Base-by-base conservation (phyloP, 2,329 filamentous ascomycete species). In the Ampelomyces quisqualis region DNA sequence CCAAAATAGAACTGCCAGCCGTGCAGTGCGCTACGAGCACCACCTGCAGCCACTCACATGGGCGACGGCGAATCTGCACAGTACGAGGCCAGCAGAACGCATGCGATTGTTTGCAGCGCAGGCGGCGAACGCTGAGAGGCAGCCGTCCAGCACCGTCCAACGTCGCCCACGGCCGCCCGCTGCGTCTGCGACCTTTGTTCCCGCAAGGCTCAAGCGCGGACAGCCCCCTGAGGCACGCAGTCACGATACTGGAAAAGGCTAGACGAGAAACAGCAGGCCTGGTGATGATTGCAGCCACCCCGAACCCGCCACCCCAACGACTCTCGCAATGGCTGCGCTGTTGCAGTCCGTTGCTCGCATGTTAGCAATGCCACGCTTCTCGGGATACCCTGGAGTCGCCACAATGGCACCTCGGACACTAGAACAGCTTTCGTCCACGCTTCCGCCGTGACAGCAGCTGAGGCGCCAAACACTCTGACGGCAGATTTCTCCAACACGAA, bases 171-270 rank as follows among this genome's bases (percentile, higher is more conserved):
- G 19, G 26, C 32, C 20, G 38, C 38, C 19, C 7, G 13, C 26
- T 24, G 38, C 33, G 4, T 13, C 47, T 34, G 29, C 37, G 18
- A 36, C 35, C 41, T 44, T 29, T 45, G 37, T 44, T 47, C 39
- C 47, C 29, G 38, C 30, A 40, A 38, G 19, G 31, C 46, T 42
- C 29, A 45, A n/a, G n/a, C n/a, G n/a, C n/a, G 40, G 23, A 29
- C 22, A 37, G 34, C 36, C 53, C 52, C 52, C 50, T 50, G 45
- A 54, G 41, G 40, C 44, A 43, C 48, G 47, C 49, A 50, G 36
- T 24, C 43, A 32, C 49, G 36, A 34, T 37, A 29, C 35, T 43
- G 50, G 47, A 33, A 43, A 47, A 33, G 40, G 37, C 45, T 44
- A 49, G 48, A 49, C 50, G 50, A 49, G 43, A 31, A 30, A 29